Base-by-base conservation (phyloP, 495 filamentous ascomycete species). In the Filosporella fistucella region DNA sequence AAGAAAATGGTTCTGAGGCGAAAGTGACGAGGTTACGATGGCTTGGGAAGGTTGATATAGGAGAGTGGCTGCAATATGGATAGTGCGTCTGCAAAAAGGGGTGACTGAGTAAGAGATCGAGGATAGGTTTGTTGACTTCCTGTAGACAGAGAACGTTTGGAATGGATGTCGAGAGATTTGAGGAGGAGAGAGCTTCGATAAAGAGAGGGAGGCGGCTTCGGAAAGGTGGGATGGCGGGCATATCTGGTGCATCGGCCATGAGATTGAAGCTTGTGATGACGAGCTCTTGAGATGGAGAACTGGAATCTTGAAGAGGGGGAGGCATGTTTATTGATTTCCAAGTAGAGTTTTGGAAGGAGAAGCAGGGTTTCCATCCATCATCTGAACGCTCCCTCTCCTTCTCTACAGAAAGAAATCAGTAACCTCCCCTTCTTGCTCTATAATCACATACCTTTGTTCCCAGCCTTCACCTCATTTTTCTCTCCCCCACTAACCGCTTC, bases 91-190 rank as follows among this genome's bases (percentile, higher is more conserved):
- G 68, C n/a, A 82, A 63, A n/a, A 39, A 43, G 11, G 60, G 43
- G 28, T 76, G 49, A 16, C 45, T 49, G 12, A 81, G 71, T 13
- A 82, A 59, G 40, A 64, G 65, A 8, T 66, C 66, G 6, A 83
- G 66, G 45, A 80, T 80, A 21, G 68, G 64, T 47, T 82, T 74
- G 0, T 78, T 76, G 18, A 82, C 74, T 59, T 81, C 77, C 58
- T 82, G 68, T 7, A 83, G 63, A 16, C 76, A 62, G n/a, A 82
- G 49, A 13, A 78, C 58, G 68, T 11, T 72, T 63, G 1, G 49
- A 34, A 21, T 67, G 64, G 4, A 47, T 21, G 0, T 53, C 14
- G 6, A 67, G 54, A 36, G 79, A 51, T 33, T 78, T 58, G 49
- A 43, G 16, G 26, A 56, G 20, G 49, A 49, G 29, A 62, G 55